A percentile compares a stretch with the other conserved stretches of the same genome.
Evolutionary conservation across 192 early-diverging fungal genomes (phyloP).

Genomic region (Coemansia sp.): DNA sequence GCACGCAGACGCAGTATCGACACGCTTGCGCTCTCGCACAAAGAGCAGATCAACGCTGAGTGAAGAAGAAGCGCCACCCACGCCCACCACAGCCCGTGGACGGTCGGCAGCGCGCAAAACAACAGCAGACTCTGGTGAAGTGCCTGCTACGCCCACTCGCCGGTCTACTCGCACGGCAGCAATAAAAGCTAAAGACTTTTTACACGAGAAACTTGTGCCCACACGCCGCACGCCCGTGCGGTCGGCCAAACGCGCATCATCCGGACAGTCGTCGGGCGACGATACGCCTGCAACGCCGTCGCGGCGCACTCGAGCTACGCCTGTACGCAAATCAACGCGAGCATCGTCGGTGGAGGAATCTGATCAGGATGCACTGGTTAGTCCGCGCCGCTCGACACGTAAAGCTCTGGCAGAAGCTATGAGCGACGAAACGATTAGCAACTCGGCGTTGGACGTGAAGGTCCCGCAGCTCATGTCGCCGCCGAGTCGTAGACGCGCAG

Average conservation of each 20-base stretch:
- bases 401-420: not conserved
- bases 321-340: not conserved
- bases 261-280: slow-evolving; percentile 12
- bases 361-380: not conserved
- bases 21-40: slow-evolving; percentile 19
- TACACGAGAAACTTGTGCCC: slow-evolving; percentile 20
- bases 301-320: not conserved
- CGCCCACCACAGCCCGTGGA: slow-evolving; percentile 18
- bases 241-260: slow-evolving; percentile 1
- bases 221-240: slow-evolving; percentile 8
- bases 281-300: slow-evolving; percentile 14
- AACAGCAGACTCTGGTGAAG: slow-evolving; percentile 1
- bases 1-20: slow-evolving; percentile 1
- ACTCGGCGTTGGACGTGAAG: not conserved
- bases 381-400: not conserved
- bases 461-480: slow-evolving; percentile 10
- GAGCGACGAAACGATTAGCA: not conserved
- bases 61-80: slow-evolving; percentile 15
- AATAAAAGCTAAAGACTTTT: slow-evolving; percentile 20
- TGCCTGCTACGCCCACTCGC: slow-evolving; percentile 29
- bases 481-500: slow-evolving; percentile 13
- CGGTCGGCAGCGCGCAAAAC: slow-evolving; percentile 14
- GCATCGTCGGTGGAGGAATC: slow-evolving; percentile 4
- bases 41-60: slow-evolving; percentile 5
- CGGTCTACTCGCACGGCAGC: slow-evolving; percentile 35